phyloP scores from a whole-genome alignment of 75 land plant species.

The Cupressus sempervirens region DNA sequence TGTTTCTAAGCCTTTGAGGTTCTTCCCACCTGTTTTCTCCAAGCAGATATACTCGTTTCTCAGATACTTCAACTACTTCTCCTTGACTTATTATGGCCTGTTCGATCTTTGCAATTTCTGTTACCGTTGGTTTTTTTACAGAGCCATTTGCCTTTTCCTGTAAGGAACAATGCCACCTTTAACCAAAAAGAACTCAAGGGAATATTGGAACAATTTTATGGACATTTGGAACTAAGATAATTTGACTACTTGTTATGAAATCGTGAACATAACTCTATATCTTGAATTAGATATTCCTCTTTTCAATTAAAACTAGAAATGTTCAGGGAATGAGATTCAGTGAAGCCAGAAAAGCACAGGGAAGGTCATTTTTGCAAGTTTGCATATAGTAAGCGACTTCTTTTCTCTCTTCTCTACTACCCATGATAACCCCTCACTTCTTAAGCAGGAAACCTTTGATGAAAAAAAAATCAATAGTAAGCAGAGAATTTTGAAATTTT shows the following conservation, averaged over 20 bases:
- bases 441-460: not conserved
- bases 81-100: constrained; percentile 20
- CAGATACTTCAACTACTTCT: constrained; percentile 28
- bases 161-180: not conserved
- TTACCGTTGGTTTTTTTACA: constrained; percentile 23
- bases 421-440: not conserved
- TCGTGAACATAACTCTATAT: not conserved
- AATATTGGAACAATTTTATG: not conserved
- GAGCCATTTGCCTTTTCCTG: constrained; percentile 43
- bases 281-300: not conserved
- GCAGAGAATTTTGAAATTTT: not conserved
- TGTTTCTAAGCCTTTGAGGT: constrained; percentile 53
- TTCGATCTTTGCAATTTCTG: constrained; percentile 34
- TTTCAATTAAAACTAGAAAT: not conserved
- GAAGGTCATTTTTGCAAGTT: not conserved
- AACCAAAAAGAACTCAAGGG: not conserved
- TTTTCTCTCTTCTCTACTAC: not conserved
- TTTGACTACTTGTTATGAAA: not conserved
- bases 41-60: constrained; percentile 76
- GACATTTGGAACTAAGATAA: not conserved
- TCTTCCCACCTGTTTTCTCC: constrained; percentile 99
- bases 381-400: not conserved
- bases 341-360: not conserved
- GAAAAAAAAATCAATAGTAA: not conserved
- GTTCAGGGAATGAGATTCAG: not conserved